Conservation (phyloP, 805 yeast genomes). For the Ogataea allantospora region DNA sequence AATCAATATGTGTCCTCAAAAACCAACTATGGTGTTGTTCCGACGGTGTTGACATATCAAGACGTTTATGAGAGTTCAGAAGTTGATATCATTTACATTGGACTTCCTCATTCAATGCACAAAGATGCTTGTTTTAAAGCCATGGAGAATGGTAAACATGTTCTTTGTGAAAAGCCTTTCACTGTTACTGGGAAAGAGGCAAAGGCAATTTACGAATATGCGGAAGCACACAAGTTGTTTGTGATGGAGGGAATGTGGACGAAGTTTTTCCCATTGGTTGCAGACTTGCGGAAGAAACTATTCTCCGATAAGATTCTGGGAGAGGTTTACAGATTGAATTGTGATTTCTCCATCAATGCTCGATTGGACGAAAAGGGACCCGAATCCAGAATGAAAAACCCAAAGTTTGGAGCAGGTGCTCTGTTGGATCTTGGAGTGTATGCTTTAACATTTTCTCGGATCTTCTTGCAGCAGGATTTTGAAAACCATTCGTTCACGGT, state of each 20-base stretch:
- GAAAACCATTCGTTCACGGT: slow-evolving; percentile 25
- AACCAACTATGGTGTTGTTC: slow-evolving; percentile 17
- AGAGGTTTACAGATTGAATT: slow-evolving; percentile 40
- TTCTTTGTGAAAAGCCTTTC: slow-evolving; percentile 55
- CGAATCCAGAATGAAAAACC: slow-evolving; percentile 41
- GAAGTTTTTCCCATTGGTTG: slow-evolving; percentile 48
- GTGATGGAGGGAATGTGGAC: slow-evolving; percentile 65
- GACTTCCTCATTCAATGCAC: slow-evolving; percentile 54
- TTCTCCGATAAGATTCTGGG: slow-evolving; percentile 46
- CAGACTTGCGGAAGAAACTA: slow-evolving; percentile 36
- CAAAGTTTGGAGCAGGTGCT: slow-evolving; percentile 54
- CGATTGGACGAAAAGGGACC: slow-evolving; percentile 34
- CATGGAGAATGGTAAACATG: slow-evolving; percentile 46
- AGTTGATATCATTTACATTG: slow-evolving; percentile 51
- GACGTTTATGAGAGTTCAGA: slow-evolving; percentile 42
- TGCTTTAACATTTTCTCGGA: slow-evolving; percentile 44
- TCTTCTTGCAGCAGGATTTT: slow-evolving; percentile 38
- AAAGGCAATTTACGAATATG: slow-evolving; percentile 40
- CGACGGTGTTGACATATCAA: slow-evolving; percentile 34
- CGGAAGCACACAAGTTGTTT: slow-evolving; percentile 42
- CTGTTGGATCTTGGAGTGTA: slow-evolving; percentile 56
- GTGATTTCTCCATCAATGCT: slow-evolving; percentile 42
- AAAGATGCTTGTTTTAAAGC: slow-evolving; percentile 38
- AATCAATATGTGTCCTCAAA: slow-evolving; percentile 10
- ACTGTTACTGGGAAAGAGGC: slow-evolving; percentile 48